A percentile compares a stretch with the other conserved stretches of the same genome.
These are phyloP conservation scores for Xerocomellus dryophilus DNA, from an alignment of 768 basidiomycete species.

Conservation along the genomic window DNA sequence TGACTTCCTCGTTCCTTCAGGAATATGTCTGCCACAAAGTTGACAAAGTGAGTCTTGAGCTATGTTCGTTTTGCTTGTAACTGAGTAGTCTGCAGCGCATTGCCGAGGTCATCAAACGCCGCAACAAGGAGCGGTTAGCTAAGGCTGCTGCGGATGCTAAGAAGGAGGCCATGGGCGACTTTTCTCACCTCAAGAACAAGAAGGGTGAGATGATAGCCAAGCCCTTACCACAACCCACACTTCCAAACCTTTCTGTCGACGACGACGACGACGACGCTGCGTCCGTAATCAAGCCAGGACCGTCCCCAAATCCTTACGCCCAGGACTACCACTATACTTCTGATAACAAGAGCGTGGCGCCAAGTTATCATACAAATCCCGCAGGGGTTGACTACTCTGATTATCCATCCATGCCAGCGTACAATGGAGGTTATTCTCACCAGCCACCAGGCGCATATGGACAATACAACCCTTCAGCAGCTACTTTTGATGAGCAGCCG, in stretches of 20 bases:
- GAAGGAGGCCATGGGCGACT: slow-evolving; percentile 91
- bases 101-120: slow-evolving; percentile 86
- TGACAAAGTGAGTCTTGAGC: slow-evolving; percentile 67
- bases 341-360: slow-evolving; percentile 43
- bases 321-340: slow-evolving; percentile 54
- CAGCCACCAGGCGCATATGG: slow-evolving; percentile 49
- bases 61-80: slow-evolving; percentile 1
- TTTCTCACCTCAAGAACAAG: slow-evolving; percentile 88
- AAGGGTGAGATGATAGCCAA: slow-evolving; percentile 81
- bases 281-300: slow-evolving; percentile 54
- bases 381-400: slow-evolving; percentile 44
- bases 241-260: slow-evolving; percentile 87
- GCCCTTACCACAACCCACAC: slow-evolving; percentile 88
- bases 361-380: slow-evolving; percentile 35
- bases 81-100: slow-evolving; percentile 63
- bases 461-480: slow-evolving; percentile 58
- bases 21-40: slow-evolving; percentile 99
- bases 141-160: slow-evolving; percentile 79
- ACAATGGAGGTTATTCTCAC: slow-evolving; percentile 61
- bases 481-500: slow-evolving; percentile 54
- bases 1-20: slow-evolving; percentile 34
- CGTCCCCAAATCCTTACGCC: slow-evolving; percentile 52
- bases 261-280: slow-evolving; percentile 59
- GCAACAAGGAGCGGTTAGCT: slow-evolving; percentile 79
- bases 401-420: slow-evolving; percentile 74